phyloP scores from a whole-genome alignment of 345 rosid genomes.

The Populus deltoides region DNA sequence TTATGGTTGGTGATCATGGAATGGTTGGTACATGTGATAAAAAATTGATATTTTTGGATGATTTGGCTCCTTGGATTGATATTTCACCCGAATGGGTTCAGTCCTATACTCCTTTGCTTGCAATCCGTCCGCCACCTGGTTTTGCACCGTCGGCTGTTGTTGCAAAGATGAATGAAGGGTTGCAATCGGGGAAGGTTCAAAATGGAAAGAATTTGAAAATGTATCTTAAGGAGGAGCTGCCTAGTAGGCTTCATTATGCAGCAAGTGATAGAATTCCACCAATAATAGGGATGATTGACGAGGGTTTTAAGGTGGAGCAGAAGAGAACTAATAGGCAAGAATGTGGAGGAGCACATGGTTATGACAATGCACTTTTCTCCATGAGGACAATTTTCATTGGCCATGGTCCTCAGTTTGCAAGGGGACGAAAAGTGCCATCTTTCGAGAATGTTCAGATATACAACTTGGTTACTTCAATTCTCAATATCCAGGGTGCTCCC shows the following conservation, averaged over 20 bases:
- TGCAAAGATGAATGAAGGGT: constrained; percentile 76
- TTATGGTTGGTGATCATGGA: constrained; percentile 95
- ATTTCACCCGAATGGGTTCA: constrained; percentile 74
- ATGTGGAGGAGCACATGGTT: constrained; percentile 93
- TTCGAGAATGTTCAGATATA: constrained; percentile 93
- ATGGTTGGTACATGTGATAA: constrained; percentile 95
- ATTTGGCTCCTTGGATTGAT: constrained; percentile 68
- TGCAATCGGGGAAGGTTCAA: constrained; percentile 64
- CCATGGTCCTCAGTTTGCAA: constrained; percentile 77
- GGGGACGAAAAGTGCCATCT: constrained; percentile 80
- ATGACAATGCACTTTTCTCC: constrained; percentile 83
- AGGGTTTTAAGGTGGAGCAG: constrained; percentile 79
- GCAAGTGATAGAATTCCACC: constrained; percentile 73
- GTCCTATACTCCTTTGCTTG: constrained; percentile 65
- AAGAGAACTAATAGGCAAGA: constrained; percentile 49
- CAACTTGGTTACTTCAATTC: constrained; percentile 75
- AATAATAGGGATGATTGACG: constrained; percentile 67
- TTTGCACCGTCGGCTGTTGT: constrained; percentile 44
- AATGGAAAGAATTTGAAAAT: constrained; percentile 72
- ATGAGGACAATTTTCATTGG: constrained; percentile 92
- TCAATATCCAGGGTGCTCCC: constrained; percentile 65
- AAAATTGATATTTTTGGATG: constrained; percentile 65
- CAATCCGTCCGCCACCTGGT: constrained; percentile 66
- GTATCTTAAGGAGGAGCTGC: constrained; percentile 81
- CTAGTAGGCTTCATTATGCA: constrained; percentile 69